A percentile compares a stretch with the other conserved stretches of the same genome.
These are phyloP conservation scores for Tuber aestivum DNA, from an alignment of 495 filamentous ascomycete genomes.

Conservation along the genomic window DNA sequence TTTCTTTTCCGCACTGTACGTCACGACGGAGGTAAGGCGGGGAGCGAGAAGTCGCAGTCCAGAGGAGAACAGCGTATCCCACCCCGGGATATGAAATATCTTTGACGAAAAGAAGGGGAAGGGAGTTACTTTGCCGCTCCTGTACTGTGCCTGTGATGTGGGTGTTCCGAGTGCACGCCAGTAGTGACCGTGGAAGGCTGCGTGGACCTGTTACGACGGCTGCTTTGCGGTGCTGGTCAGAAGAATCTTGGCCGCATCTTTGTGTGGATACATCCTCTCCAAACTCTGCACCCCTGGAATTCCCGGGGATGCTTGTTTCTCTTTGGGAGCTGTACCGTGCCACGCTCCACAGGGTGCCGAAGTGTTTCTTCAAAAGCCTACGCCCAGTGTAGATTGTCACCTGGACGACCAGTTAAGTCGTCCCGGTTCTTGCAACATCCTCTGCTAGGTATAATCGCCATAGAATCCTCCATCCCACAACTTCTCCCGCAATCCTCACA, in stretches of 20 bases:
- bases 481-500: background rate
- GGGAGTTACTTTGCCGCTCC: background rate
- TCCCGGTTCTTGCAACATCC: too few relatives aligned
- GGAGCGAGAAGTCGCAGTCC: background rate
- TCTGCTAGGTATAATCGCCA: too few relatives aligned
- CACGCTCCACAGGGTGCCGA: background rate
- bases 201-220: background rate
- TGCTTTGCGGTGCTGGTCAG: background rate
- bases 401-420: too few relatives aligned
- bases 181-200: background rate
- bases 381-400: too few relatives aligned
- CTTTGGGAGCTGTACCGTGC: background rate
- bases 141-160: background rate
- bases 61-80: background rate
- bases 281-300: background rate
- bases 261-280: background rate
- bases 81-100: background rate
- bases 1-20: background rate
- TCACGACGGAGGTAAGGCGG: background rate
- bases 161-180: background rate
- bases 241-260: background rate
- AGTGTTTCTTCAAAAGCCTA: too few relatives aligned
- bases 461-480: too few relatives aligned
- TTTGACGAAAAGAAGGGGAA: too few relatives aligned
- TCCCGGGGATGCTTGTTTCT: background rate